These are phyloP conservation scores for Nannochloropsis salina DNA, from an alignment of 108 stramenopile genomes.

Conservation along the genomic window DNA sequence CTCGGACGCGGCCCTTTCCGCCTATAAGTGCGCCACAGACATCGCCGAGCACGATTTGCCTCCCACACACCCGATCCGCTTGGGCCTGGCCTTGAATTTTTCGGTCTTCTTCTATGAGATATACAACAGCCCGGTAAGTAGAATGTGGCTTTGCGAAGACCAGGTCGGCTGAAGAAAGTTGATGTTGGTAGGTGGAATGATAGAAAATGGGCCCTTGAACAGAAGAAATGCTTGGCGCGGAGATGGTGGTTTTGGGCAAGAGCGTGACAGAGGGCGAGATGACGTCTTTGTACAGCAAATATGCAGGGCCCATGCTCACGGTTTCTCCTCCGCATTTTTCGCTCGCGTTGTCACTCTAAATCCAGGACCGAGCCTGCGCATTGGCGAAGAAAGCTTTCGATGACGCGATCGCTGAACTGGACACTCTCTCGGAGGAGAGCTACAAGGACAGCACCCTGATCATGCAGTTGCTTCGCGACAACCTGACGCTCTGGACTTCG, in stretches of 20 bases:
- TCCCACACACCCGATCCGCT: constrained; percentile 99
- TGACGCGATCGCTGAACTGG: constrained; percentile 98
- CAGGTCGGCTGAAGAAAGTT: no score
- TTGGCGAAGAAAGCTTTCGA: constrained; percentile 83
- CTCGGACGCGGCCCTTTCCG: constrained; percentile 86
- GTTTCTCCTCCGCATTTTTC: no score
- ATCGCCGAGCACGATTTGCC: constrained; percentile 92
- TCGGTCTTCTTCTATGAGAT: constrained; percentile 99
- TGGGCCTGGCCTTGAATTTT: constrained; percentile 99
- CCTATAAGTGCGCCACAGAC: constrained; percentile 90
- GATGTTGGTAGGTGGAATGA: no score
- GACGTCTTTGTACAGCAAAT: no score
- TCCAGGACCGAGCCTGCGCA: constrained; percentile 42
- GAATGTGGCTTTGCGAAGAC: no score
- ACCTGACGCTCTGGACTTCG: constrained; percentile 98
- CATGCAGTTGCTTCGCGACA: constrained; percentile 99
- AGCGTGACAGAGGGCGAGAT: no score
- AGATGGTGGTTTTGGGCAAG: no score
- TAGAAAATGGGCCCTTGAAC: no score
- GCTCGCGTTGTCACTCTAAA: no score
- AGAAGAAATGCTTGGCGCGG: constrained; percentile 22
- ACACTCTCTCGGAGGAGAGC: constrained; percentile 95
- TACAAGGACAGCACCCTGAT: constrained; percentile 99
- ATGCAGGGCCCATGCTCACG: no score
- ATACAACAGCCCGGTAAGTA: constrained; percentile 75